Evolutionary conservation across 2,329 filamentous ascomycete genomes (phyloP).

Genomic region (Cryphonectria carpinicola): DNA sequence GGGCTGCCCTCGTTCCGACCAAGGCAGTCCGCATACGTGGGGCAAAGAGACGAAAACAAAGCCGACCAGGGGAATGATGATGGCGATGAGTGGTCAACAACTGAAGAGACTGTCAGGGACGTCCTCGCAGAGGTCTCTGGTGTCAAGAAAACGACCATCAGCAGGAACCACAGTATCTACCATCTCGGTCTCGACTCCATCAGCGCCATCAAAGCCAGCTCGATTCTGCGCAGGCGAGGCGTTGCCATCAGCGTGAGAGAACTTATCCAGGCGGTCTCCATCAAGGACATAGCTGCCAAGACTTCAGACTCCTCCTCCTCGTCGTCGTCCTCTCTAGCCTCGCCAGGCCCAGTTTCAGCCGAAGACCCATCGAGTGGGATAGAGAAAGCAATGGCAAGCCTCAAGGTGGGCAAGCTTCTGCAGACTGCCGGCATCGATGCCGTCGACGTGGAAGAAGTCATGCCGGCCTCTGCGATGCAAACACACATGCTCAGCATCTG

Average conservation of each 20-base stretch:
- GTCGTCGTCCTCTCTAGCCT: background rate
- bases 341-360: background rate
- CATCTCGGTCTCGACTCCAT: slow-evolving; percentile 91
- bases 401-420: slow-evolving; percentile 48
- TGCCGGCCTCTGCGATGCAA: slow-evolving; percentile 79
- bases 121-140: slow-evolving; percentile 63
- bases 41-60: slow-evolving; percentile 7
- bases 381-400: slow-evolving; percentile 37
- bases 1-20: slow-evolving; percentile 55
- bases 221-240: slow-evolving; percentile 66
- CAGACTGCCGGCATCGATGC: slow-evolving; percentile 43
- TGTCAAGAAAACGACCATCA: slow-evolving; percentile 60
- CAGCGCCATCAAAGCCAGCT: slow-evolving; percentile 81
- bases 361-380: slow-evolving; percentile 26
- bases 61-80: slow-evolving; percentile 15
- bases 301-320: background rate
- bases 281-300: slow-evolving; percentile 59
- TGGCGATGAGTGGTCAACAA: slow-evolving; percentile 39
- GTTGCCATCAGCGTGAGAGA: slow-evolving; percentile 71
- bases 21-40: background rate
- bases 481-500: slow-evolving; percentile 79
- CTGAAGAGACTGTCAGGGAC: slow-evolving; percentile 47
- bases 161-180: slow-evolving; percentile 69
- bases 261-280: slow-evolving; percentile 68
- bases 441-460: slow-evolving; percentile 55